Evolutionary conservation across 176 grass and related monocot species (phyloP).

Genomic region (Rhynchospora tenuis): DNA sequence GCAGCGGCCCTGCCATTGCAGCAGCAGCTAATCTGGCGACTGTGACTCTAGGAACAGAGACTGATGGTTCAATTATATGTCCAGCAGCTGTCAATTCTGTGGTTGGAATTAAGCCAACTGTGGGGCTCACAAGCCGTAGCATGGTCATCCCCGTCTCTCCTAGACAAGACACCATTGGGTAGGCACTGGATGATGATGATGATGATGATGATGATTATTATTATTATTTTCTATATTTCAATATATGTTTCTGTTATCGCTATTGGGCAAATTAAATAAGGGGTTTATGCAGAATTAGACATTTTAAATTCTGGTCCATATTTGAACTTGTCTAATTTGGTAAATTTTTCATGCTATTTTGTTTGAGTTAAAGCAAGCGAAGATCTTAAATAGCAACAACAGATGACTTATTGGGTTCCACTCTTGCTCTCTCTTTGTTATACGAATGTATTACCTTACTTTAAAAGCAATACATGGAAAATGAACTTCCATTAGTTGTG

Average conservation of each 20-base stretch:
- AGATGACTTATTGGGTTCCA: not conserved
- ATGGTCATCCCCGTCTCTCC: constrained; percentile 47
- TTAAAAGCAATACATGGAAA: no score
- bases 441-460: not conserved
- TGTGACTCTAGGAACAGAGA: constrained; percentile 69
- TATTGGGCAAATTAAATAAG: not conserved
- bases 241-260: not conserved
- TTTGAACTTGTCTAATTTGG: not conserved
- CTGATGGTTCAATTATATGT: constrained; percentile 62
- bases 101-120: constrained; percentile 63
- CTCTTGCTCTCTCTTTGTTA: not conserved
- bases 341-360: not conserved
- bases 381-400: not conserved
- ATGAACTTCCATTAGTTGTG: no score
- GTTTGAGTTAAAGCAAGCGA: not conserved
- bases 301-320: not conserved
- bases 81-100: constrained; percentile 46
- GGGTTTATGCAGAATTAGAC: not conserved
- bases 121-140: constrained; percentile 65
- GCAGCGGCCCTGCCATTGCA: constrained; percentile 45
- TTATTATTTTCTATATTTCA: not conserved
- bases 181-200: not conserved
- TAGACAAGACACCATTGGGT: constrained; percentile 59
- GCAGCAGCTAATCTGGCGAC: constrained; percentile 56
- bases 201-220: no score